A percentile compares a stretch with the other conserved stretches of the same genome.
phyloP scores from a whole-genome alignment of 1,284 basidiomycete species.

The Sphagnurus paluster region DNA sequence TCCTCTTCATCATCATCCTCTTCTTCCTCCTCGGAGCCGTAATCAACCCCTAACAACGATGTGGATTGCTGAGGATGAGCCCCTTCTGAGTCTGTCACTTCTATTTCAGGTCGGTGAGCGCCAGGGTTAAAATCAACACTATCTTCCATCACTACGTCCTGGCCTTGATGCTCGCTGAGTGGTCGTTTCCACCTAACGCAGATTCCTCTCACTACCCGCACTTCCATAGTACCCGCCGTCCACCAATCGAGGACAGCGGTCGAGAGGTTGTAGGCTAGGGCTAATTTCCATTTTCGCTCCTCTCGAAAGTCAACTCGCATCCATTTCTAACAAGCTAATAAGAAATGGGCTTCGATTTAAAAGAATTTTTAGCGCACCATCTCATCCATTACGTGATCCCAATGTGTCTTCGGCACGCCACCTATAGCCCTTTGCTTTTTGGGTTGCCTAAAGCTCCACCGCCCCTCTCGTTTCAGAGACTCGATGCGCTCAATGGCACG shows the following conservation, averaged over 20 bases:
- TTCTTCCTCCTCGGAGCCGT: constrained; percentile 62
- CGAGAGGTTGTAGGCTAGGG: constrained; percentile 84
- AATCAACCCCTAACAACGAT: constrained; percentile 41
- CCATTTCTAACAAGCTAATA: constrained; percentile 73
- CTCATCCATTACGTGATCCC: constrained; percentile 96
- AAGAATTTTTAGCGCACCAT: constrained; percentile 63
- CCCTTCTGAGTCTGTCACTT: constrained; percentile 16
- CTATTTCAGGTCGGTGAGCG: constrained; percentile 13
- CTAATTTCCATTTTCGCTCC: constrained; percentile 92
- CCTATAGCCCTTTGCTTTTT: constrained; percentile 90
- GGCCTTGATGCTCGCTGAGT: constrained; percentile 19
- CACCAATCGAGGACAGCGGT: constrained; percentile 89
- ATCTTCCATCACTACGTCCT: constrained; percentile 25
- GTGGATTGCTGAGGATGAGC: constrained; percentile 13
- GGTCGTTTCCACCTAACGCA: constrained; percentile 66
- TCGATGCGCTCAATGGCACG: constrained; percentile 88
- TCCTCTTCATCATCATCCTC: constrained; percentile 63
- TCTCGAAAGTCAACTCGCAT: constrained; percentile 94
- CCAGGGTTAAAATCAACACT: constrained; percentile 26
- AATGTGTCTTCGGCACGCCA: constrained; percentile 82
- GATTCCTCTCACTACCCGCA: constrained; percentile 68
- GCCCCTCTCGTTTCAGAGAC: constrained; percentile 73
- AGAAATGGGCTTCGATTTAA: constrained; percentile 1
- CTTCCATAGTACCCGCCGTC: constrained; percentile 62
- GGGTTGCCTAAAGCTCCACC: constrained; percentile 94